A percentile compares a stretch with the other conserved stretches of the same genome.
Evolutionary conservation across 2,329 filamentous ascomycete species (phyloP).

Genomic region (Sordariomycetes sp.): DNA sequence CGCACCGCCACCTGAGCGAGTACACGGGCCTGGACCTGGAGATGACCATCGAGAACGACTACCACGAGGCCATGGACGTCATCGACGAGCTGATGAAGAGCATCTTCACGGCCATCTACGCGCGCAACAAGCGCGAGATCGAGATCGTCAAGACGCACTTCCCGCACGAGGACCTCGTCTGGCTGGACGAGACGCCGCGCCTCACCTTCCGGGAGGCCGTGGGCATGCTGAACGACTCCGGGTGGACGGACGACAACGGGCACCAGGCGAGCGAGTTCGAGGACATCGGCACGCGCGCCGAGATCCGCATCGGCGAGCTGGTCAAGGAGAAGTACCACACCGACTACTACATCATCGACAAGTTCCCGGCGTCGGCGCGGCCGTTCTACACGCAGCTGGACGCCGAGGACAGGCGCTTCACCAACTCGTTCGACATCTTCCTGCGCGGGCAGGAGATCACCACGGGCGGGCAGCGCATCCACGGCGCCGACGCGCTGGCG

Average conservation of each 20-base stretch:
- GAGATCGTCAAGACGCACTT: slow-evolving; percentile 74
- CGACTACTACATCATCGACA: slow-evolving; percentile 91
- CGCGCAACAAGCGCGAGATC: slow-evolving; percentile 47
- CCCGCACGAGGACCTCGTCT: slow-evolving; percentile 77
- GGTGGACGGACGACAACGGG: slow-evolving; percentile 61
- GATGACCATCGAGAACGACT: slow-evolving; percentile 83
- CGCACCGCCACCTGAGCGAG: slow-evolving; percentile 86
- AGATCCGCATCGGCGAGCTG: slow-evolving; percentile 74
- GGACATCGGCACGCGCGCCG: slow-evolving; percentile 75
- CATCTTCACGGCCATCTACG: slow-evolving; percentile 39
- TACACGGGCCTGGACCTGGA: slow-evolving; percentile 90
- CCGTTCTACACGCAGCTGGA: slow-evolving; percentile 91
- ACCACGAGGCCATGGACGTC: slow-evolving; percentile 73
- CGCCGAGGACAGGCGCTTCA: slow-evolving; percentile 57
- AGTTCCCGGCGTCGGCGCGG: slow-evolving; percentile 74
- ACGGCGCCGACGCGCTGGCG: slow-evolving; percentile 64
- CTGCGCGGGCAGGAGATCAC: slow-evolving; percentile 87
- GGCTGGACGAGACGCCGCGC: slow-evolving; percentile 75
- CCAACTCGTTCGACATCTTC: slow-evolving; percentile 94
- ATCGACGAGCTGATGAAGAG: slow-evolving; percentile 74
- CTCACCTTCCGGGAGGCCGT: slow-evolving; percentile 73
- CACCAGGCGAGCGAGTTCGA: slow-evolving; percentile 62
- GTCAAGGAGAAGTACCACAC: slow-evolving; percentile 80
- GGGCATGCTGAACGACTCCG: slow-evolving; percentile 67
- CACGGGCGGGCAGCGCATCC: slow-evolving; percentile 86